phyloP scores from a whole-genome alignment of 208 protist species.

The Leishmania arabica region DNA sequence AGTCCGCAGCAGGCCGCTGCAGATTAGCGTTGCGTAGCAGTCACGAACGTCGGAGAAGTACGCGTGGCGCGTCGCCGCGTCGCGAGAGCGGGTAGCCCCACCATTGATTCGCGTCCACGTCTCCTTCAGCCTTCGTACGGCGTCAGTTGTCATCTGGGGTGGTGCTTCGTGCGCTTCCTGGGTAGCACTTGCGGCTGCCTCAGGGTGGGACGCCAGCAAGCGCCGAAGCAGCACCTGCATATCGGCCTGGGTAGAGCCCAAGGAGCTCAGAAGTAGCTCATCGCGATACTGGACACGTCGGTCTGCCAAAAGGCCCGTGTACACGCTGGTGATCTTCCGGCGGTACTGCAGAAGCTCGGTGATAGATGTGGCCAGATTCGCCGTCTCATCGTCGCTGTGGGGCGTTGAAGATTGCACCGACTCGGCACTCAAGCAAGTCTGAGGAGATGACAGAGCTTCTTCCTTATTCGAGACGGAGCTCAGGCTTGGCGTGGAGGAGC shows the following conservation, averaged over 20 bases:
- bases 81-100: constrained; percentile 3
- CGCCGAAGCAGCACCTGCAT: constrained; percentile 7
- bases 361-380: neutral
- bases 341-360: neutral
- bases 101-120: constrained; percentile 26
- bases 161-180: neutral
- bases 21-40: constrained; percentile 63
- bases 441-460: too few relatives aligned
- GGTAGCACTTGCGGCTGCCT: neutral
- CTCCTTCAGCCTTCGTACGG: constrained; percentile 28
- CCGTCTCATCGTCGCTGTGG: neutral
- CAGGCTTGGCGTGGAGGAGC: neutral
- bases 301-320: constrained; percentile 18
- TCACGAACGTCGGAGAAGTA: constrained; percentile 20
- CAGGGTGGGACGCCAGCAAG: neutral
- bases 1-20: constrained; percentile 33
- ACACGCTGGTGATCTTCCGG: neutral
- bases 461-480: neutral
- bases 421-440: neutral
- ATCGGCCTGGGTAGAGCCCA: constrained; percentile 3
- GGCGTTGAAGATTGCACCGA: neutral
- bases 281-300: constrained; percentile 23
- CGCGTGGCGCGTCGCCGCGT: neutral
- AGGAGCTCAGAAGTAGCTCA: constrained; percentile 4
- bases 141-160: constrained; percentile 15